Base-by-base conservation (phyloP, 345 rosid genomes). In the Lepidium aucheri region DNA sequence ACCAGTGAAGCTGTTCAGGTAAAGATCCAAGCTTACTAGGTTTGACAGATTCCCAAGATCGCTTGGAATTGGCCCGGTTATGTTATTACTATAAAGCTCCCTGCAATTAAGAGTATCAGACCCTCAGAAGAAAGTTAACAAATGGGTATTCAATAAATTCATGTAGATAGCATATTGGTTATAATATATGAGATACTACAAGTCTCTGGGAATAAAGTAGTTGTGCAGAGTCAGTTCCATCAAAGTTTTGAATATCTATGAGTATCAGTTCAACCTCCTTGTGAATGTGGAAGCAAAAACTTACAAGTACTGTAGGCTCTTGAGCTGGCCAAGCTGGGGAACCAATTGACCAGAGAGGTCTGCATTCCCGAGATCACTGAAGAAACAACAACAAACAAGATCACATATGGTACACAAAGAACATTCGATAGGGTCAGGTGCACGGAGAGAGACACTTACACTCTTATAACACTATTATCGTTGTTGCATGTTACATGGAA, bases 1-100 rank as follows among this genome's bases (percentile, higher is more conserved):
- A 76, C 97, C 98, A 53, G 73, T 75, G 74, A 93, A 90, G 69
- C 83, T 79, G 74, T 93, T 93, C 74, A 90, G 68, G 83, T 93
- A 93, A 56, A 93, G 97, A 86, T 93, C 98, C 91, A 93, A 80
- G 88, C 98, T 93, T 72, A 93, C 97, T 81, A 90, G 81, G 84
- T 70, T 87, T 63, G 94, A 90, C 76, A 93, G 77, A 74, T 90
- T 90, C 66, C 98, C 98, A 75, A 90, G 91, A 78, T 92, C 91
- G 46, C 84, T 85, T 42, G 98, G 98, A 69, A 93, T 74, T 1
- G 88, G 84, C 60, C 98, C 98, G 14, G 82, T 87, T 63, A 93
- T 81, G 76, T 87, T 93, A 63, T 93, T 93, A 74, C 98, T 85
- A 73, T 93, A 93, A 51, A 93, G 94, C 35, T 93, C 98, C 91